A percentile compares a stretch with the other conserved stretches of the same genome.
Conservation (phyloP, 495 filamentous ascomycete species). For the Pyronema omphalodes region DNA sequence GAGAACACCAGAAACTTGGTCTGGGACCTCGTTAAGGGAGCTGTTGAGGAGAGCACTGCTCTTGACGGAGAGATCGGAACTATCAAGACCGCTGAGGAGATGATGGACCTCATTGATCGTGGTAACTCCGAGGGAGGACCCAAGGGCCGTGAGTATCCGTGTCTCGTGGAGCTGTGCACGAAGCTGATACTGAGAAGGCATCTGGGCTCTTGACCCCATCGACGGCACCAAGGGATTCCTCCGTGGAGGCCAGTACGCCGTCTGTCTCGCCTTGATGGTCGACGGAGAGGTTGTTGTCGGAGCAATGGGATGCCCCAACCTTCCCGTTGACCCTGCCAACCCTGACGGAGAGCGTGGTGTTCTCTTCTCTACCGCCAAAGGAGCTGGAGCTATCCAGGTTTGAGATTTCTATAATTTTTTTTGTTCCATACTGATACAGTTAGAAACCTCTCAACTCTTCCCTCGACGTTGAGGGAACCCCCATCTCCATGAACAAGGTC, state of each 20-base stretch:
- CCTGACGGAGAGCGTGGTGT: conserved; percentile 53
- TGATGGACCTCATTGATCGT: conserved; percentile 72
- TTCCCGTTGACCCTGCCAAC: conserved; percentile 62
- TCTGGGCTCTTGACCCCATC: conserved; percentile 95
- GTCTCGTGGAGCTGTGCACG: background rate
- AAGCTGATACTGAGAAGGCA: conserved; percentile 23
- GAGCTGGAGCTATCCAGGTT: conserved; percentile 43
- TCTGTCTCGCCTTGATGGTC: conserved; percentile 78
- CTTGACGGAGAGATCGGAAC: conserved; percentile 41
- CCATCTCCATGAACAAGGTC: conserved; percentile 60
- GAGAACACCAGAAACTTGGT: conserved; percentile 47
- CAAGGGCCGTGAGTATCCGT: conserved; percentile 37
- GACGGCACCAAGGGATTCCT: conserved; percentile 97
- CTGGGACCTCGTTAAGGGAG: conserved; percentile 59
- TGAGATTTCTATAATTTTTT: background rate
- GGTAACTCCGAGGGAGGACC: conserved; percentile 65
- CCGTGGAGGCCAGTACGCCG: conserved; percentile 91
- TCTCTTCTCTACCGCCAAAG: conserved; percentile 60
- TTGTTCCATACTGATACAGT: background rate
- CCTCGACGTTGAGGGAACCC: conserved; percentile 30
- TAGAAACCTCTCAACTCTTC: conserved; percentile 13
- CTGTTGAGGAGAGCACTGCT: conserved; percentile 51
- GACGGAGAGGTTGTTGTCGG: conserved; percentile 92
- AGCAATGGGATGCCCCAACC: conserved; percentile 84
- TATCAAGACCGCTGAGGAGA: conserved; percentile 46